Percentiles rank a stretch among this genome's conserved stretches.
phyloP scores from a whole-genome alignment of 192 early-diverging fungal genomes.

The Gigaspora rosea region DNA sequence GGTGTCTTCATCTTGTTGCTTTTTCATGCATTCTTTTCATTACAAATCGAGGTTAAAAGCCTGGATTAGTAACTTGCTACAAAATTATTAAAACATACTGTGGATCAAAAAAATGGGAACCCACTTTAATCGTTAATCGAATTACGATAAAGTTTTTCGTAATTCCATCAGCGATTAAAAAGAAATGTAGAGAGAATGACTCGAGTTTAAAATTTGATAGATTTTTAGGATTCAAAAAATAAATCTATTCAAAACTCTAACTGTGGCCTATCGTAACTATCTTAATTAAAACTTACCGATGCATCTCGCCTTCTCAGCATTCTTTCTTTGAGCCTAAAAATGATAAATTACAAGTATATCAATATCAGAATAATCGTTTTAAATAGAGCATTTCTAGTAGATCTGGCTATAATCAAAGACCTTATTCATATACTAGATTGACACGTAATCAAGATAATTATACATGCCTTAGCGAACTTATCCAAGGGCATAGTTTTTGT shows the following conservation, averaged over 20 bases:
- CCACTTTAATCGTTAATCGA: too few relatives aligned
- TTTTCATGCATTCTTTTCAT: slow-evolving; percentile 44
- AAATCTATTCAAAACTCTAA: too few relatives aligned
- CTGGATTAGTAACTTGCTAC: too few relatives aligned
- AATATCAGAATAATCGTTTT: not conserved
- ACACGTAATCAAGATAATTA: too few relatives aligned
- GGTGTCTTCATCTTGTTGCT: slow-evolving; percentile 43
- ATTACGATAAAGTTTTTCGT: too few relatives aligned
- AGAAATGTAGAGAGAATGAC: not conserved
- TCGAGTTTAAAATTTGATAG: not conserved
- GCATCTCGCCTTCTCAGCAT: slow-evolving; percentile 49
- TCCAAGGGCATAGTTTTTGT: slow-evolving; percentile 37
- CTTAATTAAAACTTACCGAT: not conserved
- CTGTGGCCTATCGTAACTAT: not conserved
- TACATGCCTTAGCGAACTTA: slow-evolving; percentile 45
- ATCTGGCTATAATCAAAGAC: not conserved
- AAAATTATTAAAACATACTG: too few relatives aligned
- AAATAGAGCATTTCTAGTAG: not conserved
- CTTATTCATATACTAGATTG: not conserved
- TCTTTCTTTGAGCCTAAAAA: slow-evolving; percentile 42
- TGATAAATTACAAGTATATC: too few relatives aligned
- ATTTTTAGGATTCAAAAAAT: not conserved
- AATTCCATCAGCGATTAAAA: too few relatives aligned
- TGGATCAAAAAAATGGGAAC: too few relatives aligned
- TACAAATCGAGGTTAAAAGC: too few relatives aligned